Base-by-base conservation (phyloP, 202 grass and related monocot genomes). In the Carex sylvatica region DNA sequence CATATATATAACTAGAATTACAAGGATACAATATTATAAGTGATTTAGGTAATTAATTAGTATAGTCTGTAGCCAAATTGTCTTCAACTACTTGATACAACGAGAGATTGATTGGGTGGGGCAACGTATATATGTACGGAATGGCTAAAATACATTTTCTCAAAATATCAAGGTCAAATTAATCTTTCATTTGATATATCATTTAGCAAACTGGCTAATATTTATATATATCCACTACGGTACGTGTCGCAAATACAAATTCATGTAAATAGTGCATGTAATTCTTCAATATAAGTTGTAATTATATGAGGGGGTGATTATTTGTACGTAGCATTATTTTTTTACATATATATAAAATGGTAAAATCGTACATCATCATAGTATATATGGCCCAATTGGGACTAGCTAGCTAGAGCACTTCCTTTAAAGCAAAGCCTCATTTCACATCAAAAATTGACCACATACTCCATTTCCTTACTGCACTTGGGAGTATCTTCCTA, bases 391-490 rank as follows among this genome's bases (percentile, higher is more conserved):
- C 24, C 31, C 20, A 68, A 46, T 66, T 53, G 38, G 40, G 38
- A 4, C 64, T n/a, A n/a, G n/a, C n/a, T n/a, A n/a, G n/a, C n/a
- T 53, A 75, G 51, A 24, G 16, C 53, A 77, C 33, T 84, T 68
- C 54, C 82, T 84, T 84, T 49, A 40, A 84, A 84, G 68, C 15
- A n/a, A n/a, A 74, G 14, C 65, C 9, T 63, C 65, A 75, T 84
- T 60, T 84, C 70, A 84, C 53, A 84, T 84, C 42, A 73, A 63
- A 76, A 68, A 82, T 68, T 68, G 23, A 68, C 79, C 33, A 46
- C 33, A 46, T 54, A 55, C 61, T 19, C 62, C 28, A 70, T 23
- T 83, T 55, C 64, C 28, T 59, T 74, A 55, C 22, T 74, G 47
- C 15, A 72, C 64, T 61, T 52, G 2, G 47, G 19, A 76, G 71